Conservation (phyloP, 352 stramenopile species). For the Thalassiosira ordinaria region DNA sequence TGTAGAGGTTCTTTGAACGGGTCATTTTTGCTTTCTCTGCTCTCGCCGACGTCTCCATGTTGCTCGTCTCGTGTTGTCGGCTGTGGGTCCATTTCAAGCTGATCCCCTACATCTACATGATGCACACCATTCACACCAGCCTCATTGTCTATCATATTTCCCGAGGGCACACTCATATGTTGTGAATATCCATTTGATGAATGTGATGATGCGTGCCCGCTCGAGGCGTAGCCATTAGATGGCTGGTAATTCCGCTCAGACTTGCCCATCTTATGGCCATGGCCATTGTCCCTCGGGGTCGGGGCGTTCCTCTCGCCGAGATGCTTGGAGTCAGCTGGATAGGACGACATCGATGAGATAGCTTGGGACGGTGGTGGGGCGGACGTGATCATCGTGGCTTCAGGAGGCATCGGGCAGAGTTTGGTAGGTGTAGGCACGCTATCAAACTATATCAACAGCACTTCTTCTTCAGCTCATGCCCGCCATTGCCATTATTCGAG, state of each 20-base stretch:
- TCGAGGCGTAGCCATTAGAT: neutral
- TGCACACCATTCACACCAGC: neutral
- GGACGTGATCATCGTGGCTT: neutral
- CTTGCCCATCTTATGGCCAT: neutral
- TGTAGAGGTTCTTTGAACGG: neutral
- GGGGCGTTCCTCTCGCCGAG: neutral
- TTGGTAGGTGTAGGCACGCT: too few relatives aligned
- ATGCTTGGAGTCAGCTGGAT: neutral
- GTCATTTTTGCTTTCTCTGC: neutral
- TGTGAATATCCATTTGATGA: neutral
- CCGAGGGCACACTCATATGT: neutral
- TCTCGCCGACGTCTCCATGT: neutral
- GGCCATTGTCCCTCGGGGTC: neutral
- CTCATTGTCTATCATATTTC: neutral
- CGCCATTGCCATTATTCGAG: too few relatives aligned
- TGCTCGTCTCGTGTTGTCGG: neutral
- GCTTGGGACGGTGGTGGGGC: neutral
- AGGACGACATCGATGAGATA: neutral
- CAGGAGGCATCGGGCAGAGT: neutral
- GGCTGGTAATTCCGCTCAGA: neutral
- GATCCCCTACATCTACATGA: neutral
- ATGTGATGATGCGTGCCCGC: neutral
- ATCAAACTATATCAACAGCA: too few relatives aligned
- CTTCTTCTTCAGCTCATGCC: too few relatives aligned
- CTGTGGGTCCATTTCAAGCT: neutral